Base-by-base conservation (phyloP, 2,329 filamentous ascomycete genomes). In the Daldinia eschscholtzii region DNA sequence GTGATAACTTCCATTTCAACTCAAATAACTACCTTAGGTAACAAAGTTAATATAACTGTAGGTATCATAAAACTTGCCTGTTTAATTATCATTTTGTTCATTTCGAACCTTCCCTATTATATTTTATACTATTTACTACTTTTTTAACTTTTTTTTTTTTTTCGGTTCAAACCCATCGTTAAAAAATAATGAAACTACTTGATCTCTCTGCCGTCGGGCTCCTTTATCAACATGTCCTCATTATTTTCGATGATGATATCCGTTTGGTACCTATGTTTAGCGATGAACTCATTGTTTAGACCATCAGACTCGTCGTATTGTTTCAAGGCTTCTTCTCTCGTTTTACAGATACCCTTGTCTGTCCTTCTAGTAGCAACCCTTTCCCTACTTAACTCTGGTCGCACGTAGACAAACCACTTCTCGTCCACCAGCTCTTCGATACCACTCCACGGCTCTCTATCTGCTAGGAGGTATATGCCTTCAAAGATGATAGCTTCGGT, bases 361-460 rank as follows among this genome's bases (percentile, higher is more conserved):
- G 42, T 44, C 44, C 57, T 61, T 33, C 57, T 41, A 30, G 4
- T 26, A 20, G 41, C 57, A 7, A 56, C 48, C 9, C 50, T 18
- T 18, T 61, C 62, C 26, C 46, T 35, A 37, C 23, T 33, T 4
- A 65, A n/a, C 6, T 59, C 46, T 7, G 37, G 39, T 20, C 48
- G 35, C 13, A 48, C 57, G 20, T 48, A 46, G 28, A 61, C 42
- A 13, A 46, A 56, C 48, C 48, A 50, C 23, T 65, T 65, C 26
- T 60, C 62, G 15, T 61, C 39, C 2, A 65, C 50, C 33, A 61
- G 33, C 7, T 42, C 15, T 33, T 50, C 57, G 57, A 61, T 61
- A 12, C 50, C 13, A 5, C 46, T 61, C 48, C 57, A 60, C 12
- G 57, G 46, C 15, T 56, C 63, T 2, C 39, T 50, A 6, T 65